Percentiles rank a stretch among this genome's conserved stretches.
Conservation (phyloP, 2,329 filamentous ascomycete genomes). For the Emergomyces orientalis region DNA sequence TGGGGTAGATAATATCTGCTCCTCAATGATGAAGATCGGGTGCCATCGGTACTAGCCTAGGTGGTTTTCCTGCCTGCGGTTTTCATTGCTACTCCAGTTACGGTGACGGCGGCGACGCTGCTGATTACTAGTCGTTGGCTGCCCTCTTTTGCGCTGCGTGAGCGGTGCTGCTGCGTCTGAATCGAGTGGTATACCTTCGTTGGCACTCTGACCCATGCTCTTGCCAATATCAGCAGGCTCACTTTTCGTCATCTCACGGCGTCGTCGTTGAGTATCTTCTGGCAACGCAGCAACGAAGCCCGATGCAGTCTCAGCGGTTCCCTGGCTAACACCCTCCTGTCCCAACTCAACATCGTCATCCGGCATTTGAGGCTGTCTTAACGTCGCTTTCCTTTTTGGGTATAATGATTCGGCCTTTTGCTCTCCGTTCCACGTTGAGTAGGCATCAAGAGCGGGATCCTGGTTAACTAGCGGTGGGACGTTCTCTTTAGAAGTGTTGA, state of each 20-base stretch:
- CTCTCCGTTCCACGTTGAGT: background rate
- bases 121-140: constrained; percentile 4
- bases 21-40: background rate
- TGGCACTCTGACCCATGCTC: background rate
- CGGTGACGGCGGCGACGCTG: constrained; percentile 14
- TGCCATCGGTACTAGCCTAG: constrained; percentile 5
- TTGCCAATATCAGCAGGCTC: constrained; percentile 13
- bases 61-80: constrained; percentile 6
- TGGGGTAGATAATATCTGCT: background rate
- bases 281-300: background rate
- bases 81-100: constrained; percentile 12
- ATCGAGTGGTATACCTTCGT: background rate
- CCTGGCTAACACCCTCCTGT: background rate
- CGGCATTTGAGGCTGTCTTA: background rate
- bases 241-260: constrained; percentile 17
- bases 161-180: background rate
- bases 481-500: background rate
- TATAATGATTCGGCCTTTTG: background rate
- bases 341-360: background rate
- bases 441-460: background rate
- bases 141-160: background rate
- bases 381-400: background rate
- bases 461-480: background rate
- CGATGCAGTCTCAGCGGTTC: background rate
- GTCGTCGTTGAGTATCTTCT: constrained; percentile 7